These are phyloP conservation scores for Astragalus membranaceus DNA, from an alignment of 306 rosid genomes.

Conservation along the genomic window DNA sequence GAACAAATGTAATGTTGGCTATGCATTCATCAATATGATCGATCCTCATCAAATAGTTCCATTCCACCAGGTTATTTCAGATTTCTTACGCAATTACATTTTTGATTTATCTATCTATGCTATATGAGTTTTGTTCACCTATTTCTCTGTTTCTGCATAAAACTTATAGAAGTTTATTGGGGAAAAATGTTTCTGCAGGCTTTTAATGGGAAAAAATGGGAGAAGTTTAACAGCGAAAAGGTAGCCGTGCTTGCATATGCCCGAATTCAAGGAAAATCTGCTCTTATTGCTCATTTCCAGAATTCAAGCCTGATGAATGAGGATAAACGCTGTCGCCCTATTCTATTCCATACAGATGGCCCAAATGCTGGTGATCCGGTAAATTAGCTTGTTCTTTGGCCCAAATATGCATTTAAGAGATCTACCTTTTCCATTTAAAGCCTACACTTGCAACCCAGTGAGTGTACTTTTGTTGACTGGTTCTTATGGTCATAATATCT, in stretches of 20 bases:
- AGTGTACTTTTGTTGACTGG: background rate
- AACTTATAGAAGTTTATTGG: background rate
- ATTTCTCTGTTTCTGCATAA: constrained; percentile 9
- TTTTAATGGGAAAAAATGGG: constrained; percentile 85
- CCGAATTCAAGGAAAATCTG: constrained; percentile 78
- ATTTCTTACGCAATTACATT: background rate
- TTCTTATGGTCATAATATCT: constrained; percentile 7
- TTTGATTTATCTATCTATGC: constrained; percentile 4
- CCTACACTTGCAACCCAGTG: background rate
- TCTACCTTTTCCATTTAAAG: background rate
- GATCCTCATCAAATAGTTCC: constrained; percentile 76
- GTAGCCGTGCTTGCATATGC: constrained; percentile 88
- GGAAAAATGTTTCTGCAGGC: constrained; percentile 42
- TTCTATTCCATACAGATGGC: constrained; percentile 80
- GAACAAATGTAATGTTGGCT: constrained; percentile 95
- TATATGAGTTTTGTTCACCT: background rate
- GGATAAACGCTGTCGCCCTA: constrained; percentile 84
- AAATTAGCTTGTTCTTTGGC: constrained; percentile 18
- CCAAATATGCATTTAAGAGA: background rate
- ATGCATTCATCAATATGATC: constrained; percentile 84
- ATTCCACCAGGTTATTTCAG: constrained; percentile 55
- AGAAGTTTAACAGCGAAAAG: constrained; percentile 90
- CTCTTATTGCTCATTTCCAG: constrained; percentile 80
- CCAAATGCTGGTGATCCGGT: constrained; percentile 90
- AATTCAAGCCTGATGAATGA: constrained; percentile 83